Conservation (phyloP, 2,329 filamentous ascomycete genomes). For the Laburnicola sp. region DNA sequence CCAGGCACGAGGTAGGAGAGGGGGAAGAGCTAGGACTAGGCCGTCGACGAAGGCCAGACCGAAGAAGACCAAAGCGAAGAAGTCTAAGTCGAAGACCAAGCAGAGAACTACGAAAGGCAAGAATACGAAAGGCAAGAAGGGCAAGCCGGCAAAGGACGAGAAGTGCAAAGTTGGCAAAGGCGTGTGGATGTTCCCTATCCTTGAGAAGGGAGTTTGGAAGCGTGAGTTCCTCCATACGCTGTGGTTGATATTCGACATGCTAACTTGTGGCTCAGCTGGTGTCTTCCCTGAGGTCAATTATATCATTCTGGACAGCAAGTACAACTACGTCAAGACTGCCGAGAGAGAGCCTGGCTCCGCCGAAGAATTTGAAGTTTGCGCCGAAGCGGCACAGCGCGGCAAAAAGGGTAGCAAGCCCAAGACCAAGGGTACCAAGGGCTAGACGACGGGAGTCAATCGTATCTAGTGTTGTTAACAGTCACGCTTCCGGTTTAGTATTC, state of each 20-base stretch:
- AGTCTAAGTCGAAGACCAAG: not conserved
- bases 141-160: not conserved
- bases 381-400: not conserved
- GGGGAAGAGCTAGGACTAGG: not conserved
- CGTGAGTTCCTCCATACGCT: not conserved
- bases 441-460: too few species aligned
- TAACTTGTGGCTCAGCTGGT: constrained; percentile 1
- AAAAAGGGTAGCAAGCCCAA: not conserved
- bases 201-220: constrained; percentile 6
- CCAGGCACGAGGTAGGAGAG: not conserved
- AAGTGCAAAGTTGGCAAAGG: constrained; percentile 3
- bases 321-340: constrained; percentile 7
- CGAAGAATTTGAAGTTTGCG: not conserved
- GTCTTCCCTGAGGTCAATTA: constrained; percentile 1
- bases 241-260: not conserved
- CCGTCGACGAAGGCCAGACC: not conserved
- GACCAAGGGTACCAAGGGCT: not conserved
- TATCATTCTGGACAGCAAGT: constrained; percentile 5
- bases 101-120: not conserved
- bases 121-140: not conserved
- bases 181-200: constrained; percentile 5
- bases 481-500: too few species aligned
- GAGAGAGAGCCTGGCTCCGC: constrained; percentile 3
- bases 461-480: too few species aligned
- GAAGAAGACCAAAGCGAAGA: not conserved